Evolutionary conservation across 2,329 filamentous ascomycete species (phyloP), one percentile per base, ranked within the genome.

Genomic region (Neofusicoccum umdonicola): DNA sequence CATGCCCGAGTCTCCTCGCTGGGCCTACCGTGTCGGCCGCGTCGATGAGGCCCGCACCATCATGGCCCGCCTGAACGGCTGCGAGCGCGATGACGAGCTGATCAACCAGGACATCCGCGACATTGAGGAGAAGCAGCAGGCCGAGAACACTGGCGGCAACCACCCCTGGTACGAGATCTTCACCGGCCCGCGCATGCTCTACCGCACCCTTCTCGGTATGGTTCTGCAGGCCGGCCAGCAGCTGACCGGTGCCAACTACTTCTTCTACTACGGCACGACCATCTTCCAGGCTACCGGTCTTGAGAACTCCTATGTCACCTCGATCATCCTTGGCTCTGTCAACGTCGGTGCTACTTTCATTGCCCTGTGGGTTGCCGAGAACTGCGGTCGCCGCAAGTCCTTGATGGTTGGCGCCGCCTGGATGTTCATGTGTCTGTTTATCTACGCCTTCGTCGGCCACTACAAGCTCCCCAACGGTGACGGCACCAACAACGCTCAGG

Each of bases 171-270:
- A 91, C 66, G 88, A 90, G 70, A 85, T 87, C 70, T 82, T 92
- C 68, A 83, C 84, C 64, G 81, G 83, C 68, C 88, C 88, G 69
- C 87, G 87, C 68, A 92, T 90, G 82, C 69, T 85, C 5, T 87
- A 90, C 74, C 83, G 88, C 35, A 88, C 86, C 0, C 54, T 86
- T 0, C 81, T 90, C 0, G 88, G 15, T 39, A 65, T 65, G 63
- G 41, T 56, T 31, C 82, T 91, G 1, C 87, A 90, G 74, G 84
- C 86, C 47, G 84, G 88, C 4, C 88, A 90, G 74, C 88, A 91
- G 71, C 79, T 91, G 2, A 90, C 87, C 0, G 88, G 88, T 37
- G 86, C 85, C 65, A 89, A 89, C 77, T 89, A 87, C 76, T 88
- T 87, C 79, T 89, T 89, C 75, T 81, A 81, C 72, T 82, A 82